Base-by-base conservation (phyloP, 805 yeast species). In the Kodamaea kakaduensis region DNA sequence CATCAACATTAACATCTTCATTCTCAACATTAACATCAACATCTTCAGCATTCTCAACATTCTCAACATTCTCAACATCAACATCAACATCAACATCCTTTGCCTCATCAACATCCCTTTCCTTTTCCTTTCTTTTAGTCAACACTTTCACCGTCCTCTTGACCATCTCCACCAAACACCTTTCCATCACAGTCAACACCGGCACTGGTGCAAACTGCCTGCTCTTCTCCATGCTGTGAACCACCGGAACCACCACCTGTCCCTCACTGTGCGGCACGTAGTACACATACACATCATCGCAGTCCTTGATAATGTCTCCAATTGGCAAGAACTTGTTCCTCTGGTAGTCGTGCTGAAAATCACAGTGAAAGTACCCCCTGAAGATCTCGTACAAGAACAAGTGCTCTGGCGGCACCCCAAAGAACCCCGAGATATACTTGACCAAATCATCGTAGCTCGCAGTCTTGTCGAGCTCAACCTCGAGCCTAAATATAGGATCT, bases 381-480 rank as follows among this genome's bases (percentile, higher is more conserved):
- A 79, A 86, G 3, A 87, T 61, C 50, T 56, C 55, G 44, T 53
- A 66, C 17, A 65, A 37, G 34, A 64, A 64, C 23, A 67, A 40
- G 17, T 48, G 31, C 2, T 38, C 35, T 5, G 47, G 16, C 2
- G 58, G 52, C 3, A 56, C 59, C 59, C 56, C 36, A 19, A 66
- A 51, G 36, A 76, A 72, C 5, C 64, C 57, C 0, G 82, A 69
- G 32, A 90, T 65, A 44, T 84, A 82, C 2, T 54, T 52, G 37
- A 84, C 73, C 43, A 88, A 65, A 27, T 82, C 84, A 5, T 64
- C 67, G 43, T 77, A 79, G 1, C 83, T 75, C 1, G 88, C 68
- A 1, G 77, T 70, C 43, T 81, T 81, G 18, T 70, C 64, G 37
- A 93, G 61, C 48, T 86, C 95, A 9, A 88, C 84, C 43, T 84